Evolutionary conservation across 164 flowering plant species (phyloP).

Genomic region (Chimonanthus praecox): DNA sequence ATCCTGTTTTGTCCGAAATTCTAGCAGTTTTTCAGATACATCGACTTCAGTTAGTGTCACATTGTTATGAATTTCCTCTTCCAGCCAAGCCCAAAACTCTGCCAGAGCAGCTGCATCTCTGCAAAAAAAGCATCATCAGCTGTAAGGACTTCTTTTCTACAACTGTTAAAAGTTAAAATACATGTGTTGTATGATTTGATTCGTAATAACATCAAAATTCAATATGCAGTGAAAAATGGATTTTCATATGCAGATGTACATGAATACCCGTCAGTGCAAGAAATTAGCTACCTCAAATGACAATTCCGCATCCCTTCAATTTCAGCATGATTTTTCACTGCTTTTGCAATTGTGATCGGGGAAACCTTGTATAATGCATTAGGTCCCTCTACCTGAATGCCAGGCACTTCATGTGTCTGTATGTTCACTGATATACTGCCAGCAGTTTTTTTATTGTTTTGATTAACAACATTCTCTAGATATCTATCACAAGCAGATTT

Average conservation of each 20-base stretch:
- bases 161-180: no score
- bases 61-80: slow-evolving; percentile 52
- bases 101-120: slow-evolving; percentile 97
- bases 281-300: slow-evolving; percentile 62
- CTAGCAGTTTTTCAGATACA: slow-evolving; percentile 83
- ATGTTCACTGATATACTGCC: neutral
- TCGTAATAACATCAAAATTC: no score
- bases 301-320: slow-evolving; percentile 78
- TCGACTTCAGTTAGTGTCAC: slow-evolving; percentile 71
- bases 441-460: slow-evolving; percentile 22
- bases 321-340: slow-evolving; percentile 80
- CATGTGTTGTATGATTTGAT: no score
- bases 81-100: slow-evolving; percentile 92
- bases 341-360: slow-evolving; percentile 71
- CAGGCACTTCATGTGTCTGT: slow-evolving; percentile 12
- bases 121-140: slow-evolving; percentile 3
- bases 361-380: slow-evolving; percentile 48
- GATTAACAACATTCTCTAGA: slow-evolving; percentile 15
- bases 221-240: neutral
- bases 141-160: no score
- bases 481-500: slow-evolving; percentile 49
- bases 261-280: slow-evolving; percentile 1
- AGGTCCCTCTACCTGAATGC: slow-evolving; percentile 34
- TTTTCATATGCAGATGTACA: neutral
- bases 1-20: slow-evolving; percentile 71